These are phyloP conservation scores for Rhodotorula kratochvilovae DNA, from an alignment of 768 basidiomycete species.

Conservation along the genomic window DNA sequence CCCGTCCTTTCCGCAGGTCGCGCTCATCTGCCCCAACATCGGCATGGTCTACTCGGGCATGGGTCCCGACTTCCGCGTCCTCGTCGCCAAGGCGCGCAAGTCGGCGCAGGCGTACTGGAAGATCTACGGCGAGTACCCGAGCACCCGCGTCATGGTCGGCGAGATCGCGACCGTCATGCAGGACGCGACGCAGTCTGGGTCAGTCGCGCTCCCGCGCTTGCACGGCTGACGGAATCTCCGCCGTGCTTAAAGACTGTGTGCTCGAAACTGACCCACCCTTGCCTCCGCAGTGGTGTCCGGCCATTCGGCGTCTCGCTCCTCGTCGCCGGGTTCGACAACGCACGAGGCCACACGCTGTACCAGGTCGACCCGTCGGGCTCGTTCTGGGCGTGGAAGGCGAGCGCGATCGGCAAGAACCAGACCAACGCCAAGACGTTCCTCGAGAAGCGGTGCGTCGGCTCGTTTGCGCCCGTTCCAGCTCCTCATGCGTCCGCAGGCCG, in stretches of 20 bases:
- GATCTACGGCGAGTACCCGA: slow-evolving; percentile 96
- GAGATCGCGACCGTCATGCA: slow-evolving; percentile 99
- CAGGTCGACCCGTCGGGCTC: slow-evolving; percentile 99
- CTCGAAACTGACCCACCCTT: background rate
- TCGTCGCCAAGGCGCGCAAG: slow-evolving; percentile 90
- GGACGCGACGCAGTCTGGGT: slow-evolving; percentile 98
- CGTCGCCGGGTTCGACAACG: slow-evolving; percentile 92
- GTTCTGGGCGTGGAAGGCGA: slow-evolving; percentile 99
- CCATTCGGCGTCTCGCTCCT: slow-evolving; percentile 98
- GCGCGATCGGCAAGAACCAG: slow-evolving; percentile 99
- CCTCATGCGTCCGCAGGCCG: slow-evolving; percentile 7
- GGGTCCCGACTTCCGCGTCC: slow-evolving; percentile 96
- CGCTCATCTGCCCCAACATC: slow-evolving; percentile 95
- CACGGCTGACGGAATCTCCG: background rate
- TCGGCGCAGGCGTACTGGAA: slow-evolving; percentile 99
- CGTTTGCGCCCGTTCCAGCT: slow-evolving; percentile 38
- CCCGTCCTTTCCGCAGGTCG: slow-evolving; percentile 45
- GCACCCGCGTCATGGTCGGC: slow-evolving; percentile 89
- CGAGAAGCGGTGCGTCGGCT: slow-evolving; percentile 76
- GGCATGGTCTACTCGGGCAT: slow-evolving; percentile 99
- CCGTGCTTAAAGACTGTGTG: too few species aligned
- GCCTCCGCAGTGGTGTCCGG: slow-evolving; percentile 74
- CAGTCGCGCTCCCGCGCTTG: slow-evolving; percentile 45
- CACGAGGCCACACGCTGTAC: slow-evolving; percentile 92
- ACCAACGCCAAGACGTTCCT: slow-evolving; percentile 98